phyloP scores from a whole-genome alignment of 2,329 filamentous ascomycete genomes.

The Sporothrix luriei region DNA sequence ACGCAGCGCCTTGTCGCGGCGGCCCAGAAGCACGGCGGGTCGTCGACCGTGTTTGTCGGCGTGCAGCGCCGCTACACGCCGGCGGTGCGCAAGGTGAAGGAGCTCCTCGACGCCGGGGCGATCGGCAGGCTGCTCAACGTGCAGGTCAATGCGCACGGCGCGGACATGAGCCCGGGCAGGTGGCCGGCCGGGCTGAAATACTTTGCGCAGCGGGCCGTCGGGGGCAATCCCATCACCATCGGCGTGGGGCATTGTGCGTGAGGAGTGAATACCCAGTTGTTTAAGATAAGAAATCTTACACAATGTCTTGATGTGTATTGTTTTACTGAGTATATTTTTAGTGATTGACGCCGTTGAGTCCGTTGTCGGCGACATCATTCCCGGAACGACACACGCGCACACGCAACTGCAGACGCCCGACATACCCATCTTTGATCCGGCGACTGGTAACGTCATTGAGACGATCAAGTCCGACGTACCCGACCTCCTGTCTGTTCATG shows the following conservation, averaged over 20 bases:
- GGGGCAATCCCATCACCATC: constrained; percentile 50
- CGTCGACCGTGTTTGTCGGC: not conserved
- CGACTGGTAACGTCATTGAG: not conserved
- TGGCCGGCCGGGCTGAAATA: constrained; percentile 49
- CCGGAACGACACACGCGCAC: not conserved
- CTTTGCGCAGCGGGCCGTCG: constrained; percentile 51
- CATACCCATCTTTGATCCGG: not conserved
- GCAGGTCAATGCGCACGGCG: not conserved
- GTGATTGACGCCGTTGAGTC: not conserved
- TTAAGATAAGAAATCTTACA: too few relatives aligned
- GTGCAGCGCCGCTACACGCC: not conserved
- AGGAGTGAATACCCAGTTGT: too few relatives aligned
- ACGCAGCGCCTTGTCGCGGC: constrained; percentile 48
- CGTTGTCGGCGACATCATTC: not conserved
- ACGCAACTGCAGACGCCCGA: not conserved
- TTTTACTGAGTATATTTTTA: too few relatives aligned
- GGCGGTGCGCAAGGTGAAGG: not conserved
- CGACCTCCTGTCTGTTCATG: not conserved
- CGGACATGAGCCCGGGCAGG: constrained; percentile 38
- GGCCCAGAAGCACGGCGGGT: not conserved
- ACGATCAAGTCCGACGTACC: not conserved
- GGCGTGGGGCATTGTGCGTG: constrained; percentile 46
- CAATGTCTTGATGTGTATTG: too few relatives aligned
- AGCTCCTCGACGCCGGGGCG: not conserved
- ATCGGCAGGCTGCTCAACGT: not conserved